phyloP scores from a whole-genome alignment of 2,329 filamentous ascomycete genomes.

The Tolypocladium tundrense region DNA sequence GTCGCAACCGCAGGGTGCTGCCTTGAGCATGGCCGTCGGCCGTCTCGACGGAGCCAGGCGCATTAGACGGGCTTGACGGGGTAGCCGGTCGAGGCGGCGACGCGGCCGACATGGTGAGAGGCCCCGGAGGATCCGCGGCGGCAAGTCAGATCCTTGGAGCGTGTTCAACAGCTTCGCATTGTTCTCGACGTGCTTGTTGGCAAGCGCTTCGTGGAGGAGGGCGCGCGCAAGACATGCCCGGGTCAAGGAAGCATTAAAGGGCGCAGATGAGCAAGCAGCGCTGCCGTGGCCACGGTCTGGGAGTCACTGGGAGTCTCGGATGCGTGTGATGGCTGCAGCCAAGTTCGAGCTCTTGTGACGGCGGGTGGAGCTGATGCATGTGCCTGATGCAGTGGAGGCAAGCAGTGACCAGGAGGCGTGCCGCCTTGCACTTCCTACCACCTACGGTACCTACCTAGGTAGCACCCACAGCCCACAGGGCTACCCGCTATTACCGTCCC shows the following conservation, averaged over 20 bases:
- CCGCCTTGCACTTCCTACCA: no score
- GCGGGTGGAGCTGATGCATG: neutral
- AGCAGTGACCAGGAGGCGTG: neutral
- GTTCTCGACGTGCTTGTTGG: neutral
- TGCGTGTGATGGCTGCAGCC: neutral
- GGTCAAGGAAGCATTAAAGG: neutral
- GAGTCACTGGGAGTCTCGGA: neutral
- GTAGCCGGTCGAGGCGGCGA: slow-evolving; percentile 5
- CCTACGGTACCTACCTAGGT: no score
- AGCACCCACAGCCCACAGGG: neutral
- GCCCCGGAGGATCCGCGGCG: neutral
- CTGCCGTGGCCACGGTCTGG: neutral
- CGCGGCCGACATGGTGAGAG: slow-evolving; percentile 5
- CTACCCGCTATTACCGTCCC: neutral
- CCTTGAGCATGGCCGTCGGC: slow-evolving; percentile 6
- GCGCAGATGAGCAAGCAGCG: neutral
- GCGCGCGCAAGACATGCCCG: neutral
- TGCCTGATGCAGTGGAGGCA: neutral
- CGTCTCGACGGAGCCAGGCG: slow-evolving; percentile 4
- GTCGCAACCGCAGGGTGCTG: slow-evolving; percentile 11
- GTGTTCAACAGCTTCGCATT: neutral
- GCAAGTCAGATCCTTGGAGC: neutral
- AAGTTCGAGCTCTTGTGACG: neutral
- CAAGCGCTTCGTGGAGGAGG: neutral
- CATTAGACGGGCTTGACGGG: slow-evolving; percentile 5